These are phyloP conservation scores for Noccaea bulbosa DNA, from an alignment of 345 rosid species.

Conservation along the genomic window DNA sequence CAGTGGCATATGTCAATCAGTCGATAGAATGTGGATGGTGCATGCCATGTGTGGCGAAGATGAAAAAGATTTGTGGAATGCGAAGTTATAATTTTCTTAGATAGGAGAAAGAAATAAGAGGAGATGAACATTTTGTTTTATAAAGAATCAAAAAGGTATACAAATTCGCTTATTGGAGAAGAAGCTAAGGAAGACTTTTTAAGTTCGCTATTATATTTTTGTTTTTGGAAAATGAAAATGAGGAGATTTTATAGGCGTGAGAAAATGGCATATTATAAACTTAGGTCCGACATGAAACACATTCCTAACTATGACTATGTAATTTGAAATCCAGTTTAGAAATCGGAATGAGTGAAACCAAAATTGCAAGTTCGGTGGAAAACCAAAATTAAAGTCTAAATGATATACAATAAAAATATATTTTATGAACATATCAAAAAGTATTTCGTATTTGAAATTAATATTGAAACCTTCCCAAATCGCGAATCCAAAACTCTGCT, in stretches of 20 bases:
- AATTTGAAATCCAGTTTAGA: not conserved
- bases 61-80: conserved; percentile 75
- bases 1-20: conserved; percentile 92
- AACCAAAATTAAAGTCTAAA: no score
- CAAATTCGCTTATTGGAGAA: conserved; percentile 18
- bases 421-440: no score
- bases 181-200: not conserved
- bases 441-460: no score
- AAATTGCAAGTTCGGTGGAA: no score
- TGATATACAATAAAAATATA: no score
- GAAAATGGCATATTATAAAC: not conserved
- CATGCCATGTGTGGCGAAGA: conserved; percentile 88
- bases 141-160: conserved; percentile 27
- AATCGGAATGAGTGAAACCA: no score
- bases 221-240: not conserved
- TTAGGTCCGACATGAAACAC: not conserved
- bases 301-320: not conserved
- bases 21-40: conserved; percentile 76
- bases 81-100: conserved; percentile 44
- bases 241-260: conserved; percentile 5
- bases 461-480: no score
- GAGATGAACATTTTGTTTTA: conserved; percentile 25
- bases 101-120: not conserved
- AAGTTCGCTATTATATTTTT: conserved; percentile 18
- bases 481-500: no score